Evolutionary conservation across 345 rosid species (phyloP).

Genomic region (Mercurialis annua): DNA sequence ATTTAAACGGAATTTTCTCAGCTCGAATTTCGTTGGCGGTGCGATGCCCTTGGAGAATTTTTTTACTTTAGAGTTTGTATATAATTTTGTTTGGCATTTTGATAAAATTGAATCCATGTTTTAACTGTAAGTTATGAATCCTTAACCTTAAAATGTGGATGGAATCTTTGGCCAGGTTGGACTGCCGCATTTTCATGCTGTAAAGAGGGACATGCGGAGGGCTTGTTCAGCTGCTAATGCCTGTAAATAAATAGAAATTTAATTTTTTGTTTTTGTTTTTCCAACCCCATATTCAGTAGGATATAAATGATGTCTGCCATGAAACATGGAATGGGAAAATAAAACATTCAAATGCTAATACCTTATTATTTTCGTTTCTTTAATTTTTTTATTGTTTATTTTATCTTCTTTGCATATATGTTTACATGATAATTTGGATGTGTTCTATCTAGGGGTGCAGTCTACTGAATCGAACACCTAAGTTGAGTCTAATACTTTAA

Average conservation of each 20-base stretch:
- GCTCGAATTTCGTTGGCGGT: background rate
- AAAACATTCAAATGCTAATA: slow-evolving; percentile 1
- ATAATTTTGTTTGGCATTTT: background rate
- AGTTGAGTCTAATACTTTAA: too few relatives aligned
- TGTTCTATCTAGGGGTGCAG: too few relatives aligned
- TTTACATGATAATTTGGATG: too few relatives aligned
- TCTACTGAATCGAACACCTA: too few relatives aligned
- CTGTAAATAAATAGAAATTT: slow-evolving; percentile 48
- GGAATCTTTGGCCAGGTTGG: slow-evolving; percentile 19
- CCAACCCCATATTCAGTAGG: slow-evolving; percentile 13
- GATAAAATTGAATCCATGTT: background rate
- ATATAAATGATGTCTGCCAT: slow-evolving; percentile 26
- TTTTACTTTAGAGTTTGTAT: background rate
- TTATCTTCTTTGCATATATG: background rate
- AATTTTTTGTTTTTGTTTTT: background rate
- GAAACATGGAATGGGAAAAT: slow-evolving; percentile 17
- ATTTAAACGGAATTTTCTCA: background rate
- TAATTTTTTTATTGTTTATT: background rate
- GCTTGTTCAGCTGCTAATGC: slow-evolving; percentile 27
- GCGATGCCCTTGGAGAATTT: background rate
- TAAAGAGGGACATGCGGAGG: slow-evolving; percentile 14
- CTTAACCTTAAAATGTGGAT: background rate
- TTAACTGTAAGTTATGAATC: background rate
- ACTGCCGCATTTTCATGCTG: slow-evolving; percentile 13
- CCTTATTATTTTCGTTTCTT: too few relatives aligned